A percentile compares a stretch with the other conserved stretches of the same genome.
phyloP scores from a whole-genome alignment of 164 flowering plant genomes.

The Kingdonia uniflora region DNA sequence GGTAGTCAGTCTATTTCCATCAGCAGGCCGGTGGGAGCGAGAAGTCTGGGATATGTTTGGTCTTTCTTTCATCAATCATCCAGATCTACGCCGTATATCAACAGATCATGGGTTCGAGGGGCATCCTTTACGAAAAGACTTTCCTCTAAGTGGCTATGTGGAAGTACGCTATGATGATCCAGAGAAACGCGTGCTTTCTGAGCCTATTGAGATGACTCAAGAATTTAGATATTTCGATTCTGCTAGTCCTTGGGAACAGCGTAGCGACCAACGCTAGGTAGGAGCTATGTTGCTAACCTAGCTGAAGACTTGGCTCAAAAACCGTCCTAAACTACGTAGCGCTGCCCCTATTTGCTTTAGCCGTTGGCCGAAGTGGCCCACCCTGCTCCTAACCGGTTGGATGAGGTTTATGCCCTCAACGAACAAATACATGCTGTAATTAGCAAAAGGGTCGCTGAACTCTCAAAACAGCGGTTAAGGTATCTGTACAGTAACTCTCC shows the following conservation, averaged over 20 bases:
- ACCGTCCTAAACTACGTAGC: too few species aligned
- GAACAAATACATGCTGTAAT: too few species aligned
- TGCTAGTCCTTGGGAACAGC: conserved; percentile 7
- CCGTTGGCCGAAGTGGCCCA: too few species aligned
- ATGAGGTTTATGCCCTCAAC: too few species aligned
- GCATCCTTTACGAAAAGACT: not conserved
- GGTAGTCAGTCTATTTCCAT: conserved; percentile 4
- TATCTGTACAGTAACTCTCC: too few species aligned
- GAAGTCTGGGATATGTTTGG: conserved; percentile 5
- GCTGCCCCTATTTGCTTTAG: too few species aligned
- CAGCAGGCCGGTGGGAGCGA: conserved; percentile 5
- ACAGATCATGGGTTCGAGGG: conserved; percentile 1
- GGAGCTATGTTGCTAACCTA: too few species aligned
- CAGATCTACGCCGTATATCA: conserved; percentile 1
- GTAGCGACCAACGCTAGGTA: too few species aligned
- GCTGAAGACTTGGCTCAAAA: too few species aligned
- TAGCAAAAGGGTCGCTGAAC: too few species aligned
- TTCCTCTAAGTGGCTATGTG: conserved; percentile 1
- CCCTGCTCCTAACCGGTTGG: too few species aligned
- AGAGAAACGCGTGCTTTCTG: conserved; percentile 6
- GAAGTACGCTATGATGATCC: conserved; percentile 7
- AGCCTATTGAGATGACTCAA: conserved; percentile 9
- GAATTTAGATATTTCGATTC: conserved; percentile 9
- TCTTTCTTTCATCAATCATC: conserved; percentile 1
- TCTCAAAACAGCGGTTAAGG: too few species aligned